Evolutionary conservation across 805 yeast genomes (phyloP).

Genomic region (Zygosaccharomyces rouxii): DNA sequence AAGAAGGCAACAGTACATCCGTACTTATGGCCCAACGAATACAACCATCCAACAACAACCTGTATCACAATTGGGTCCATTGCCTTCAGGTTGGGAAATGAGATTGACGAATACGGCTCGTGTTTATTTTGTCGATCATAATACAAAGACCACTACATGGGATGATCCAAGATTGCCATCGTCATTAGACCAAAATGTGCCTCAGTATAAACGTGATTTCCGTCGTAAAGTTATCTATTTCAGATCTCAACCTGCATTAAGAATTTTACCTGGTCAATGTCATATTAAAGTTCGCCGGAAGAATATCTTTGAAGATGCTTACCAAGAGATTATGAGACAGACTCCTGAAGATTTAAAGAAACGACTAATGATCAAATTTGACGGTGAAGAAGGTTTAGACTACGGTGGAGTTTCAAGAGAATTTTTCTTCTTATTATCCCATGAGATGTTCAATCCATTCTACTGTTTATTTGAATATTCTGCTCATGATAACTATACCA

Average conservation of each 20-base stretch:
- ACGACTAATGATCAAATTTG: conserved; percentile 95
- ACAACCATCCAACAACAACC: conserved; percentile 97
- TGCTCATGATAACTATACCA: conserved; percentile 94
- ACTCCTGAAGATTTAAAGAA: conserved; percentile 97
- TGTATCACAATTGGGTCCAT: conserved; percentile 93
- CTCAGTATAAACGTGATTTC: conserved; percentile 98
- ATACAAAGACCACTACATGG: conserved; percentile 99
- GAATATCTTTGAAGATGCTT: conserved; percentile 94
- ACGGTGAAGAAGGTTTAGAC: conserved; percentile 98
- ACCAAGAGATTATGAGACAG: conserved; percentile 98
- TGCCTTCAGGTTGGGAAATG: conserved; percentile 99
- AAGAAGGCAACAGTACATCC: conserved; percentile 95
- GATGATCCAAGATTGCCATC: conserved; percentile 99
- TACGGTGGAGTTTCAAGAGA: conserved; percentile 99
- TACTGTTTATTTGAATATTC: conserved; percentile 96
- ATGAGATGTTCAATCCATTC: conserved; percentile 98
- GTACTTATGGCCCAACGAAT: conserved; percentile 80
- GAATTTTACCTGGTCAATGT: conserved; percentile 97
- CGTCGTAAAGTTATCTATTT: conserved; percentile 95
- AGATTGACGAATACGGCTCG: conserved; percentile 97
- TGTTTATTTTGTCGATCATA: conserved; percentile 97
- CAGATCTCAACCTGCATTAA: conserved; percentile 95
- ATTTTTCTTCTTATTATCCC: conserved; percentile 91
- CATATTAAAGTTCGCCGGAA: conserved; percentile 96
- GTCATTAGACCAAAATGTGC: conserved; percentile 95